These are phyloP conservation scores for Heterobasidion annosum DNA, from an alignment of 1,284 basidiomycete genomes.

Conservation along the genomic window DNA sequence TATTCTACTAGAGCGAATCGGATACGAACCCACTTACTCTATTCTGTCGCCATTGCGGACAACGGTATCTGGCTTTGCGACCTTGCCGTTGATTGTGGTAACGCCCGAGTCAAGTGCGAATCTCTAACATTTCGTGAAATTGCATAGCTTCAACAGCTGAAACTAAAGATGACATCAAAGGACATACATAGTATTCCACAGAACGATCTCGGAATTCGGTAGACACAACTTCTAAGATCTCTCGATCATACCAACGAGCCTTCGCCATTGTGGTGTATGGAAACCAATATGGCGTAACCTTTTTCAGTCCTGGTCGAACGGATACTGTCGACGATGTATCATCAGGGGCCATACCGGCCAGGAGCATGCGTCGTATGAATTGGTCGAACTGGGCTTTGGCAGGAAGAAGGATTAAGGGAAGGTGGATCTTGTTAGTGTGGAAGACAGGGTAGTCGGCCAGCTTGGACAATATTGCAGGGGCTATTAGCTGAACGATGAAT, in stretches of 20 bases:
- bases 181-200: conserved; percentile 86
- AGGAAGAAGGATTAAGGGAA: conserved; percentile 35
- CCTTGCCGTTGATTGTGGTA: conserved; percentile 85
- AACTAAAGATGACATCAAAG: neutral
- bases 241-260: conserved; percentile 79
- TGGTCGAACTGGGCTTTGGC: conserved; percentile 43
- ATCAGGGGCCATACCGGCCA: conserved; percentile 38
- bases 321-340: conserved; percentile 4
- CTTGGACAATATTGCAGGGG: neutral
- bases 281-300: conserved; percentile 73
- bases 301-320: conserved; percentile 43
- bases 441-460: conserved; percentile 9
- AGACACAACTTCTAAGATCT: conserved; percentile 79
- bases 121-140: conserved; percentile 37
- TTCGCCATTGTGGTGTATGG: conserved; percentile 90
- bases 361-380: conserved; percentile 39
- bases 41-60: conserved; percentile 86
- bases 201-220: conserved; percentile 88
- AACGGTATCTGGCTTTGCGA: conserved; percentile 73
- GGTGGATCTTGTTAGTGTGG: conserved; percentile 20
- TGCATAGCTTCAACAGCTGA: neutral
- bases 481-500: too few relatives aligned
- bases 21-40: conserved; percentile 46
- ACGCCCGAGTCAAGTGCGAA: conserved; percentile 93
- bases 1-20: neutral